phyloP scores from a whole-genome alignment of 257 asterid species.

The Dorcoceras hygrometricum region DNA sequence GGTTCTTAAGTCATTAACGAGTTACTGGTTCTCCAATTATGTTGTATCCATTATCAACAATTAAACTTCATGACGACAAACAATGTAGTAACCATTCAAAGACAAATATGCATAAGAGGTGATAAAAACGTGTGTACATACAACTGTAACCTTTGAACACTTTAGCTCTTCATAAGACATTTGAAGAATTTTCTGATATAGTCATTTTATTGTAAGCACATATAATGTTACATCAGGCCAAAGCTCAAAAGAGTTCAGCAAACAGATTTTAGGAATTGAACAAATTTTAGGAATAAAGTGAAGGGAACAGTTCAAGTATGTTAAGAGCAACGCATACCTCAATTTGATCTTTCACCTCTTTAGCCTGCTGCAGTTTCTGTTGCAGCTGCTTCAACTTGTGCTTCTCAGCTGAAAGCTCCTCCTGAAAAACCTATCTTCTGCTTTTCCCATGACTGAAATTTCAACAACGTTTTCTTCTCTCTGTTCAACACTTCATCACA shows the following conservation, averaged over 20 bases:
- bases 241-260: slow-evolving; percentile 1
- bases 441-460: slow-evolving; percentile 87
- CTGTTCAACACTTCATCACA: slow-evolving; percentile 71
- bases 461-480: slow-evolving; percentile 68
- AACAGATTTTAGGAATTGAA: neutral
- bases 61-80: neutral
- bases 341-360: slow-evolving; percentile 49
- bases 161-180: slow-evolving; percentile 17
- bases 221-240: slow-evolving; percentile 21
- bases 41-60: neutral
- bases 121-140: neutral
- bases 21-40: neutral
- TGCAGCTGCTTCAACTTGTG: slow-evolving; percentile 43
- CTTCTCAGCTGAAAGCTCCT: slow-evolving; percentile 73
- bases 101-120: slow-evolving; percentile 5
- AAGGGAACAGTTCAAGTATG: slow-evolving; percentile 11
- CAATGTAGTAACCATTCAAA: neutral
- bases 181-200: slow-evolving; percentile 17
- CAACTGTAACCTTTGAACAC: neutral
- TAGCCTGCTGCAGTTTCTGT: slow-evolving; percentile 57
- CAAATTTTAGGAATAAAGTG: slow-evolving; percentile 13
- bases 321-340: slow-evolving; percentile 56
- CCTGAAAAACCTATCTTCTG: slow-evolving; percentile 62
- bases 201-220: slow-evolving; percentile 16
- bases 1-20: slow-evolving; percentile 1